Evolutionary conservation across 805 yeast genomes (phyloP).

Genomic region (Kodamaea nitidulidarum): DNA sequence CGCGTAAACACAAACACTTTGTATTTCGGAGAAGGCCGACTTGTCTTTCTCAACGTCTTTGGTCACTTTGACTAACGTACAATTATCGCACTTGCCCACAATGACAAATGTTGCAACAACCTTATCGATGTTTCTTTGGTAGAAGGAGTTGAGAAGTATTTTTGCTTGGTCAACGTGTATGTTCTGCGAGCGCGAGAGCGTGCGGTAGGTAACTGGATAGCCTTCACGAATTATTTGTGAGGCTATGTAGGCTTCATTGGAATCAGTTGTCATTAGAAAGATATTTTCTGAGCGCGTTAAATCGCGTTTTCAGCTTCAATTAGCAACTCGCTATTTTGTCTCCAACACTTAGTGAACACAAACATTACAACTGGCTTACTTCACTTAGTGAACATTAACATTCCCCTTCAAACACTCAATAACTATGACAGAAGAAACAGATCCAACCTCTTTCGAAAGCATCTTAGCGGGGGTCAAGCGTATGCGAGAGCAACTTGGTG

Average conservation of each 20-base stretch:
- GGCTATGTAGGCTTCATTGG: conserved; percentile 28
- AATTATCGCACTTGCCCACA: conserved; percentile 27
- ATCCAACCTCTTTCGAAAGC: conserved; percentile 65
- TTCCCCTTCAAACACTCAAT: neutral
- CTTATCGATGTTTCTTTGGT: conserved; percentile 28
- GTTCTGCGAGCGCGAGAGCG: conserved; percentile 37
- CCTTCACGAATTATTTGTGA: conserved; percentile 20
- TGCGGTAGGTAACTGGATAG: conserved; percentile 37
- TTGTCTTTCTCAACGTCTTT: conserved; percentile 16
- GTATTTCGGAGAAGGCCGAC: conserved; percentile 23
- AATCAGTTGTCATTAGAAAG: conserved; percentile 4
- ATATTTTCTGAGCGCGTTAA: conserved; percentile 3
- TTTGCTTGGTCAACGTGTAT: conserved; percentile 40
- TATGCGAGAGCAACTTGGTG: conserved; percentile 45
- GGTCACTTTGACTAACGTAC: conserved; percentile 17
- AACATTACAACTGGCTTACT: too few species aligned
- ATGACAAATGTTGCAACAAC: conserved; percentile 41
- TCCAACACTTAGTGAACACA: too few species aligned
- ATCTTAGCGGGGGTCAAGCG: conserved; percentile 66
- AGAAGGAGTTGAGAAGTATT: conserved; percentile 34
- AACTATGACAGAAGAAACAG: conserved; percentile 17
- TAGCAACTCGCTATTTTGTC: too few species aligned
- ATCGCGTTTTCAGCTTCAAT: neutral
- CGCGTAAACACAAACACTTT: conserved; percentile 38
- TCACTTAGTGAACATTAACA: too few species aligned